Base-by-base conservation (phyloP, 1,284 basidiomycete species). In the Trametes sp. region DNA sequence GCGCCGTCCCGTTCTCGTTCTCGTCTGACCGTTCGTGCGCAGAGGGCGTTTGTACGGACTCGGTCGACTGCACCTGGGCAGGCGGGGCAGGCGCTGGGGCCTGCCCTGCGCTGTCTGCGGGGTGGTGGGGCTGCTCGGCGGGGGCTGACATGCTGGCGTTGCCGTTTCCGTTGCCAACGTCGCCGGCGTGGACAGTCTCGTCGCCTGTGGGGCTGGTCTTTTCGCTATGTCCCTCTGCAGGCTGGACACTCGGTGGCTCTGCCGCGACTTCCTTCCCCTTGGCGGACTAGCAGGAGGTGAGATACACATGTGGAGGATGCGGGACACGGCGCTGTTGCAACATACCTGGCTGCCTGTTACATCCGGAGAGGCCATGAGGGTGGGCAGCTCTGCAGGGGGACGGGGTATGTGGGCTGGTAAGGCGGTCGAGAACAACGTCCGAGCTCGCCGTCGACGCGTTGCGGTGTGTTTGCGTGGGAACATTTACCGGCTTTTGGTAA, bases 261-360 rank as follows among this genome's bases (percentile, higher is more conserved):
- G 66, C 69, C 65, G 71, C 66, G 61, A 69, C 68, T 67, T 73
- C 69, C 69, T 72, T 70, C 61, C 66, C 74, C 70, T 71, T 72
- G 62, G 67, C 67, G 64, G 67, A 67, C 72, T 73, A 63, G n/a
- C n/a, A n/a, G 44, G 58, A 57, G 59, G 36, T 41, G 60, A n/a
- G n/a, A n/a, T n/a, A n/a, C n/a, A n/a, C n/a, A n/a, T 63, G 48
- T 60, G 66, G 56, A 36, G 26, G 51, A 49, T 33, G 55, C 55
- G 11, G 21, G 38, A 35, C 14, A 48, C 23, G 16, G 28, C 31
- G 38, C 28, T 16, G 7, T 23, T 9, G n/a, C 24, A 31, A 62
- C 64, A 42, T 68, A 70, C 69, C 63, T 67, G 64, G 57, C 61
- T 44, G 59, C 57, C 58, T 60, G 65, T 62, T 61, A 65, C 56